Evolutionary conservation across 768 basidiomycete genomes (phyloP), one percentile per base, ranked within the genome.

Genomic region (Leccinellum rugosiceps): DNA sequence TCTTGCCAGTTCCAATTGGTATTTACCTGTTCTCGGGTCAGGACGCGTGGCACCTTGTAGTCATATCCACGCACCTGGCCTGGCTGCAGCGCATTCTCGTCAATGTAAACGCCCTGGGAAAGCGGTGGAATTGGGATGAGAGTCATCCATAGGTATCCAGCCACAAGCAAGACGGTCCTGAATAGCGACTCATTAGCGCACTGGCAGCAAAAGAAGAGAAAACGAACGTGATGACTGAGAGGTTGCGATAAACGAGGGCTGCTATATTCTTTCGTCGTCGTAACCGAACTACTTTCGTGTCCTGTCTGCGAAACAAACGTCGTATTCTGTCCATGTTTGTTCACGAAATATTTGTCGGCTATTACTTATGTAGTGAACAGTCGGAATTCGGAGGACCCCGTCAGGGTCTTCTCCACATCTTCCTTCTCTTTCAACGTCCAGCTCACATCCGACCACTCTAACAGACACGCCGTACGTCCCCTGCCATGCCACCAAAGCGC

Each of bases 61-160:
- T 45, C 21, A 57, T 8, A 32, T 41, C 10, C 59, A 53, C 67
- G 50, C 64, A 95, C 95, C 77, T 96, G 94, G 6, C 83, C 87
- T 10, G 97, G 95, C 66, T 95, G 92, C 19, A 99, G 74, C 1
- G 97, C 96, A 70, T 98, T 97, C 75, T 99, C 97, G 70, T 96
- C 94, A 50, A 96, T 88, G 68, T 93, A 96, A 9, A 86, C 90
- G 9, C 75, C 71, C 60, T 84, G 80, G 17, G 84, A 86, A 5
- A 95, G 77, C 1, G 74, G 74, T 6, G 84, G 76, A 13, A 80
- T 78, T 4, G 95, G 95, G 52, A 97, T 77, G 6, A 82, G 74
- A n/a, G 87, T 61, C 73, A 97, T 81, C 93, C 94, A 98, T n/a
- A 83, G 50, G 70, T 92, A 85, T 13, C 94, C 94, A 5, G 76